Evolutionary conservation across 2,329 filamentous ascomycete genomes (phyloP), one percentile per base, ranked within the genome.

Genomic region (Calonectria naviculata): DNA sequence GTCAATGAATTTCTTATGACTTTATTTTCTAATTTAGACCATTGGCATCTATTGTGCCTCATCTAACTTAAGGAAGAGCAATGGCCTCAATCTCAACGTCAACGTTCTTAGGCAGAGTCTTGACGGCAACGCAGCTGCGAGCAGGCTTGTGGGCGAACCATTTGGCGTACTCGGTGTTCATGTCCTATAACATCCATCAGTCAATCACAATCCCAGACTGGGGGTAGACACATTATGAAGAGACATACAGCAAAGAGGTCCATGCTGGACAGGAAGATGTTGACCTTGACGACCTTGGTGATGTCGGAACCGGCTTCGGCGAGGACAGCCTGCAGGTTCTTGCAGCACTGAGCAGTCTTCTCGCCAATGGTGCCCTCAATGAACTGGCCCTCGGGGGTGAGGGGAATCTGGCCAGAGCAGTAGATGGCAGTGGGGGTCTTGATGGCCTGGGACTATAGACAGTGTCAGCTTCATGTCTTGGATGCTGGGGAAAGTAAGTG

Each of bases 181-280:
- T 95, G 82, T 91, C 91, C 82, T 89, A 70, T 7, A 26, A 12
- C 1, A 36, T 60, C 28, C 60, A 65, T 63, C 21, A 54, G 58
- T 21, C 21, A 60, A 24, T 38, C 21, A 44, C 52, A 6, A 29
- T 28, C 21, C 9, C 12, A 19, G 17, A n/a, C 7, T 29, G 13
- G 36, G 19, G 36, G 31, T 3, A 7, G 17, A 29, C 7, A 5
- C 1, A 17, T 24, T 4, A 3, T 15, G 9, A 1, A 4, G 34
- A 0, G 12, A 81, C 87, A 76, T 80, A 89, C 88, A 61, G 89
- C 92, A 81, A 98, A 98, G 85, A 97, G 89, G 74, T 89, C 90
- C 96, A 98, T 98, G 84, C 97, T 93, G 62, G 93, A 93, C 73
- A 98, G 86, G 89, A 98, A 98, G 81, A 98, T 93, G 82, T 92